A percentile compares a stretch with the other conserved stretches of the same genome.
These are phyloP conservation scores for Calycina marina DNA, from an alignment of 2,329 filamentous ascomycete species.

Conservation along the genomic window DNA sequence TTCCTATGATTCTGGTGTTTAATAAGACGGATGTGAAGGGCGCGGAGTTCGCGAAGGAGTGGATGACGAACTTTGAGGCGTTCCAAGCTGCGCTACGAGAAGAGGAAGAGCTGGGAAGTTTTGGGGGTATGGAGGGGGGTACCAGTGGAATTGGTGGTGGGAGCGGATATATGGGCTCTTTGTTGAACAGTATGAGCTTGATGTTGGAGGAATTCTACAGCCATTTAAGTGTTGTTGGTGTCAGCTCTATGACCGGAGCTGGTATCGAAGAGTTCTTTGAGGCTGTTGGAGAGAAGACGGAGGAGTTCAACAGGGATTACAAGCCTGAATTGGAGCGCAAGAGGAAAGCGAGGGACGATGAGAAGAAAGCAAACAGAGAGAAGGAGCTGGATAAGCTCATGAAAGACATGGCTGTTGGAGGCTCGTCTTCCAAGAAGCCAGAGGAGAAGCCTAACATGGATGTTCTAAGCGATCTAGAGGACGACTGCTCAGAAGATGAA, in stretches of 20 bases:
- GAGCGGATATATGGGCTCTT: constrained; percentile 88
- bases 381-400: constrained; percentile 85
- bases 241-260: constrained; percentile 82
- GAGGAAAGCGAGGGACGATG: constrained; percentile 58
- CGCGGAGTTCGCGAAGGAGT: constrained; percentile 83
- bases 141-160: constrained; percentile 47
- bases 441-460: constrained; percentile 23
- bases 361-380: constrained; percentile 57
- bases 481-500: constrained; percentile 40
- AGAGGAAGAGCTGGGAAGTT: constrained; percentile 66
- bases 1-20: constrained; percentile 97
- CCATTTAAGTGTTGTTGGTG: constrained; percentile 81
- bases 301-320: constrained; percentile 84
- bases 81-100: constrained; percentile 75
- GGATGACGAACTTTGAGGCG: constrained; percentile 98
- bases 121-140: constrained; percentile 55
- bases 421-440: constrained; percentile 20
- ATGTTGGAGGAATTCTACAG: constrained; percentile 97
- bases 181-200: constrained; percentile 94
- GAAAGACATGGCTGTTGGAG: constrained; percentile 67
- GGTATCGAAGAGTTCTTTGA: constrained; percentile 90
- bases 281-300: constrained; percentile 72
- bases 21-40: constrained; percentile 98
- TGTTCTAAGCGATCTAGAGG: constrained; percentile 22
- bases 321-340: constrained; percentile 78